Base-by-base conservation (phyloP, 345 rosid species). In the Brassica cretica region DNA sequence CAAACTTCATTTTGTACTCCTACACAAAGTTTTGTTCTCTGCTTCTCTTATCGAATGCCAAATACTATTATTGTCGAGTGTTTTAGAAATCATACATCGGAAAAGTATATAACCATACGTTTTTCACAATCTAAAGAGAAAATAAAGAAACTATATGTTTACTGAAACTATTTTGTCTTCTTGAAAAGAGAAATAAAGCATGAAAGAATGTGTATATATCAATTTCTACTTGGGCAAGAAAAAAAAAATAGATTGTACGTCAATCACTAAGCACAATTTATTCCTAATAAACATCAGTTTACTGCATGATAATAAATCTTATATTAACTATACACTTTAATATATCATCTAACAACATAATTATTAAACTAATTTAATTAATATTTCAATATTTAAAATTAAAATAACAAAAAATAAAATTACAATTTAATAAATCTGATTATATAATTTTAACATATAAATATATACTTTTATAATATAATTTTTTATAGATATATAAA, bases 1-100 rank as follows among this genome's bases (percentile, higher is more conserved):
- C 75, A 77, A 70, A 77, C 24, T 35, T 77, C 7, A 32, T 16
- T 69, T 76, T 76, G 64, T 33, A 49, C 10, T 70, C 75, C 62
- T 49, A 21, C 29, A 6, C 10, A 44, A 44, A 53, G 24, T 25
- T 33, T 46, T 24, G 8, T 70, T 70, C 8, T 30, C 8, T 75
- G 7, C 51, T 61, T 69, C 5, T 32, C 3, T n/a, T 15, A 24
- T 10, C 19, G 7, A 56, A 37, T 37, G 2, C 33, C 30, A 33
- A 32, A 18, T 66, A 46, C 70, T 32, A 32, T 32, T 32, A 6
- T 32, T 32, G 37, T 19, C 37, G 11, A 60, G 44, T 67, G 1
- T 8, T 59, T 32, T 19, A n/a, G 14, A 0, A 29, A 44, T 68
- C 2, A 39, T 15, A 39, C 29, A 59, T 44, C 51, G 7, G 25